phyloP scores from a whole-genome alignment of 2,329 filamentous ascomycete species.

The Aaosphaeria pasadenensis region DNA sequence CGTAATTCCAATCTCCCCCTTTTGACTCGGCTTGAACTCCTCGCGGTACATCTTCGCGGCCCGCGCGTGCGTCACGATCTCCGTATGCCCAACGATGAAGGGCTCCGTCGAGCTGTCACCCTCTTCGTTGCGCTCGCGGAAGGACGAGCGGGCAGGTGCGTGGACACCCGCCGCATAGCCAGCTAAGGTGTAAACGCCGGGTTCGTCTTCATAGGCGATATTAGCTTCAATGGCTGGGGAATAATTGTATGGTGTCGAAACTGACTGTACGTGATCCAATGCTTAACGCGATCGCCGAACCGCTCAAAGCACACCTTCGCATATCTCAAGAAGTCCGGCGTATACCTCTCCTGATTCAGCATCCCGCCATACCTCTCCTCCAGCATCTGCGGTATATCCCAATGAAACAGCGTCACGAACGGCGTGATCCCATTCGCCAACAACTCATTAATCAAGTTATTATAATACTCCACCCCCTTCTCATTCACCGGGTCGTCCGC shows the following conservation, averaged over 20 bases:
- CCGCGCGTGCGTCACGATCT: background rate
- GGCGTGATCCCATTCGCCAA: background rate
- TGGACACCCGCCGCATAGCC: background rate
- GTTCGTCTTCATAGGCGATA: background rate
- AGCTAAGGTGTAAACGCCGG: background rate
- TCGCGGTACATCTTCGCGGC: background rate
- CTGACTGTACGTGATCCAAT: background rate
- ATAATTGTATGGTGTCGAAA: background rate
- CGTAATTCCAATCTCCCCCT: background rate
- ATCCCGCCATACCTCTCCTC: background rate
- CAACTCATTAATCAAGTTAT: background rate
- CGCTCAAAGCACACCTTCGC: background rate
- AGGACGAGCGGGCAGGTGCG: too few species aligned
- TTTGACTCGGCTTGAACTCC: background rate
- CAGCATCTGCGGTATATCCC: background rate
- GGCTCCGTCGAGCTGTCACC: background rate
- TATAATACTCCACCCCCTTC: background rate
- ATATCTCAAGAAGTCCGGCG: background rate
- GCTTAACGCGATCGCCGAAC: background rate
- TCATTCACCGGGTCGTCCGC: background rate
- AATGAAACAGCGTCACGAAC: background rate
- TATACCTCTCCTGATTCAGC: background rate
- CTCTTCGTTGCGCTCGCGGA: background rate
- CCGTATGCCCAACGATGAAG: background rate
- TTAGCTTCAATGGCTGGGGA: background rate